phyloP scores from a whole-genome alignment of 176 grass and related monocot species.

The Avena eriantha region DNA sequence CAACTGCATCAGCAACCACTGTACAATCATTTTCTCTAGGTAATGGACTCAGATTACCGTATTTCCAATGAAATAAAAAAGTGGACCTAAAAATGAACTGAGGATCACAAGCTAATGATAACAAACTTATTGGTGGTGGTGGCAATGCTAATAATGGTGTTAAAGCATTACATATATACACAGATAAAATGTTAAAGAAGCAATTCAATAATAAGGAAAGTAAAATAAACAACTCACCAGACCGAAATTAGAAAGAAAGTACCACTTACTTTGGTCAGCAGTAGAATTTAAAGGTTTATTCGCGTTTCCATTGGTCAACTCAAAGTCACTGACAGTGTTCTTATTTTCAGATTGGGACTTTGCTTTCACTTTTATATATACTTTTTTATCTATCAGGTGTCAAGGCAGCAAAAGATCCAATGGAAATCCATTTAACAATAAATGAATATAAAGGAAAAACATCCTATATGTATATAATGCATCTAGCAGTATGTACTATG shows the following conservation, averaged over 20 bases:
- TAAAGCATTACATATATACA: conserved; percentile 27
- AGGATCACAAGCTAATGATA: background rate
- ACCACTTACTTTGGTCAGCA: conserved; percentile 50
- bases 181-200: conserved; percentile 12
- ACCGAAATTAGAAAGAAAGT: conserved; percentile 27
- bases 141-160: background rate
- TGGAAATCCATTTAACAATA: background rate
- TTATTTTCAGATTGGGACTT: conserved; percentile 45
- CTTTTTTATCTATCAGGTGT: conserved; percentile 55
- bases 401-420: conserved; percentile 43
- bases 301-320: conserved; percentile 40
- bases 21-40: conserved; percentile 12
- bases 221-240: conserved; percentile 24
- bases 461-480: background rate
- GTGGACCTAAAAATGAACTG: background rate
- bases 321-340: conserved; percentile 46
- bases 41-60: background rate
- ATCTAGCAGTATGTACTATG: background rate
- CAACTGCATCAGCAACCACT: background rate
- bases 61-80: conserved; percentile 15
- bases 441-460: conserved; percentile 1
- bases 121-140: conserved; percentile 7
- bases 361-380: conserved; percentile 57
- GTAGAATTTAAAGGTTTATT: conserved; percentile 36
- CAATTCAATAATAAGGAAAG: conserved; percentile 14